Evolutionary conservation across 768 basidiomycete genomes (phyloP), one percentile per base, ranked within the genome.

Genomic region (Naganishia friedmannii): DNA sequence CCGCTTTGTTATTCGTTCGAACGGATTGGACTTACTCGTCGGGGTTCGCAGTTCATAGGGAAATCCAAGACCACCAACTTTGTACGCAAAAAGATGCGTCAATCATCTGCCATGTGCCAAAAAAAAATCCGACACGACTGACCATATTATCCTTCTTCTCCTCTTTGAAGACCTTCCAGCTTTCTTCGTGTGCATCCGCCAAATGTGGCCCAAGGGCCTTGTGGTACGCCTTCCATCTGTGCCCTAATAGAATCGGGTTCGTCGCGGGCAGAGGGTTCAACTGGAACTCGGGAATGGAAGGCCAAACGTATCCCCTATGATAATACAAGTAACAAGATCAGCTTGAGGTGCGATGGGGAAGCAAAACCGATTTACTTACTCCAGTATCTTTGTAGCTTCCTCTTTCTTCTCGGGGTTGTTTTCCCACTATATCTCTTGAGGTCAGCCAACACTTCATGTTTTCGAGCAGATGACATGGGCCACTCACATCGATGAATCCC

Each of bases 21-120:
- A 17, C 13, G 12, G 12, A 32, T 21, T 8, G n/a, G 39, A 51
- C 65, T 1, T 31, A 53, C 66, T 23, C 66, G 53, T 23, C 78
- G 82, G 9, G 86, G 86, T 73, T 86, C 86, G 37, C 85, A 86
- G 73, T 86, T 86, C 74, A 86, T 86, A 9, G 86, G 86, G 74
- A 86, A 87, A 74, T 86, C 84, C 28, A 86, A 79, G 26, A 87
- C 76, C 71, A 86, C 85, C 34, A 86, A 81, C 67, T 86, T 78
- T 70, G 34, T 84, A 83, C 13, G 82, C 81, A 74, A 12, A 29
- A 26, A 29, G 28, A 37, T 46, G 26, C 23, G 37, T 34, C 34
- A 60, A 21, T 13, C 15, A 37, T 42, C 39, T 28, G 9, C 15
- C 4, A 19, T 19, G 3, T 2, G 21, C 19, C 26, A 13, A 17